These are phyloP conservation scores for Acanthamoeba polyphaga DNA, from an alignment of 208 protist genomes.

Conservation along the genomic window DNA sequence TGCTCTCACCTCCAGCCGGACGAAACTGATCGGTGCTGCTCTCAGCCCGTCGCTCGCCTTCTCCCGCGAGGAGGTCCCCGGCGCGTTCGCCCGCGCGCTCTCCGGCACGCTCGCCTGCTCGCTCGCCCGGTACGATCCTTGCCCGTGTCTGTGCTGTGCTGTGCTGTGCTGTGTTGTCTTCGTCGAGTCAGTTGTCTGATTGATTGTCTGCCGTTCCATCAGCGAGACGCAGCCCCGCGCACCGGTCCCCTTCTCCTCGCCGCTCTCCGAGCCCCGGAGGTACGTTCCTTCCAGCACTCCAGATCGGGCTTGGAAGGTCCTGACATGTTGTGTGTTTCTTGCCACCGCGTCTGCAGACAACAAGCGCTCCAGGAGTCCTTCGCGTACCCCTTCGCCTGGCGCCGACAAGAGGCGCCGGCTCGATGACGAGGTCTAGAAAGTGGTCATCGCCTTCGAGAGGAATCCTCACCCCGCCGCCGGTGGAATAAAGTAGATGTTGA, in stretches of 20 bases:
- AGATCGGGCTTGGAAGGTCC: not conserved
- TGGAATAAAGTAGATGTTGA: slow-evolving; percentile 70
- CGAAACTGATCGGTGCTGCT: not conserved
- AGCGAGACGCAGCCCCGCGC: slow-evolving; percentile 37
- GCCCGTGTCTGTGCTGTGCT: not conserved
- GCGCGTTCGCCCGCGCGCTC: slow-evolving; percentile 31
- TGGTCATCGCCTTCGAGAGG: not conserved
- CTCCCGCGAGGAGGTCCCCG: not conserved
- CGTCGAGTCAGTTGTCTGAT: not conserved
- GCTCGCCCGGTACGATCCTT: not conserved
- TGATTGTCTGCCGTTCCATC: not conserved
- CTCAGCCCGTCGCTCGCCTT: slow-evolving; percentile 42
- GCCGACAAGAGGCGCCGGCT: slow-evolving; percentile 67
- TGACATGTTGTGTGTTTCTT: not conserved
- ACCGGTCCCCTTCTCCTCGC: not conserved
- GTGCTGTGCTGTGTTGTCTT: too few relatives aligned
- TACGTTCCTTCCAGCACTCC: not conserved
- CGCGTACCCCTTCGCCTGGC: slow-evolving; percentile 46
- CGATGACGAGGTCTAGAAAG: slow-evolving; percentile 11
- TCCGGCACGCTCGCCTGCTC: slow-evolving; percentile 29
- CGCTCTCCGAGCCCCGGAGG: slow-evolving; percentile 24
- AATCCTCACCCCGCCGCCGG: slow-evolving; percentile 4
- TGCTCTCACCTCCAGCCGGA: not conserved
- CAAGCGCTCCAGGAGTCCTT: slow-evolving; percentile 73
- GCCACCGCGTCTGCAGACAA: not conserved